These are phyloP conservation scores for Globisporangium irregulare DNA, from an alignment of 352 stramenopile genomes.

Conservation along the genomic window DNA sequence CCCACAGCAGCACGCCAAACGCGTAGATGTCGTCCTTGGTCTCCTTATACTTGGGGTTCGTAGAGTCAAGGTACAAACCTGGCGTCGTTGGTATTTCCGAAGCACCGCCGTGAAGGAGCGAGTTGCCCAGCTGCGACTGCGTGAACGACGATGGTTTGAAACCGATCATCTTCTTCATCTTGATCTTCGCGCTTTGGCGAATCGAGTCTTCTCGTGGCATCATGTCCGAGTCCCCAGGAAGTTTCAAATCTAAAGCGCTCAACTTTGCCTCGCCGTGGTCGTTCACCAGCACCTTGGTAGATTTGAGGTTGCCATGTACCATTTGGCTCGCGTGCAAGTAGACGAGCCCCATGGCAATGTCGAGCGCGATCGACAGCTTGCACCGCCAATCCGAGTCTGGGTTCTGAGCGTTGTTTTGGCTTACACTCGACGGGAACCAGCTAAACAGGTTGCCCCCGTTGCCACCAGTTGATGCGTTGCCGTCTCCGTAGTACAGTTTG, in stretches of 20 bases:
- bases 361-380: conserved; percentile 75
- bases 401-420: conserved; percentile 27
- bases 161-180: conserved; percentile 31
- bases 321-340: conserved; percentile 69
- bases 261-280: conserved; percentile 75
- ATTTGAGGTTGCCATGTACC: conserved; percentile 55
- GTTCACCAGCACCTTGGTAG: conserved; percentile 71
- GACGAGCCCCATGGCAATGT: conserved; percentile 76
- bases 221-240: conserved; percentile 18
- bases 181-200: conserved; percentile 34
- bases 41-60: background rate
- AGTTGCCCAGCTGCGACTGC: conserved; percentile 19
- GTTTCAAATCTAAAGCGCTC: conserved; percentile 59
- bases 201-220: conserved; percentile 39
- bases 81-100: background rate
- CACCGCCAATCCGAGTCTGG: conserved; percentile 54
- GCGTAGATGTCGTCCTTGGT: conserved; percentile 56
- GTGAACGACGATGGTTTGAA: conserved; percentile 31
- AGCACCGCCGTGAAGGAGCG: conserved; percentile 14
- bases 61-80: background rate
- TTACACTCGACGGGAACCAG: conserved; percentile 43
- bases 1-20: conserved; percentile 72
- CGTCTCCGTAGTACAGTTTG: conserved; percentile 40
- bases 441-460: conserved; percentile 49
- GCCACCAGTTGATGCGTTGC: conserved; percentile 7